phyloP scores from a whole-genome alignment of 768 basidiomycete species.

The Suillus plorans region DNA sequence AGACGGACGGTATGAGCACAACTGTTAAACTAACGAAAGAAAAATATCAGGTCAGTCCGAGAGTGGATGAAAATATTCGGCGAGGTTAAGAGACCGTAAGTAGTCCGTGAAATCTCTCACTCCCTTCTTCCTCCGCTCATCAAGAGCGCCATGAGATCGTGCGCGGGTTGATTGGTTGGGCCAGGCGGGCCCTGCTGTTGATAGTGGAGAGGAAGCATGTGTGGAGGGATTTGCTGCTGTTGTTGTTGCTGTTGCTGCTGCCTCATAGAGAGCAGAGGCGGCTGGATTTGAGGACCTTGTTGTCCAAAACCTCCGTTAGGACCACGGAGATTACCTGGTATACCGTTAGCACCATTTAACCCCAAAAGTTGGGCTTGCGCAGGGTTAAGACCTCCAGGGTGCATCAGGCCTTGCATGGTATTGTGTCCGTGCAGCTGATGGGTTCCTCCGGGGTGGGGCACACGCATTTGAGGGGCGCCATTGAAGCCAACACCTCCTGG shows the following conservation, averaged over 20 bases:
- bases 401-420: slow-evolving; percentile 52
- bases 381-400: slow-evolving; percentile 53
- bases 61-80: slow-evolving; percentile 9
- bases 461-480: slow-evolving; percentile 46
- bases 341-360: slow-evolving; percentile 44
- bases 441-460: slow-evolving; percentile 40
- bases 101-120: slow-evolving; percentile 34
- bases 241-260: slow-evolving; percentile 23
- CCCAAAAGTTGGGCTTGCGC: slow-evolving; percentile 46
- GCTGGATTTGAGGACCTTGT: slow-evolving; percentile 32
- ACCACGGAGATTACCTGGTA: slow-evolving; percentile 45
- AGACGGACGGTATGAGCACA: slow-evolving; percentile 26
- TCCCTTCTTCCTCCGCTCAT: slow-evolving; percentile 74
- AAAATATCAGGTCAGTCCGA: slow-evolving; percentile 24
- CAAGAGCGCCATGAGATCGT: slow-evolving; percentile 81
- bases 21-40: slow-evolving; percentile 32
- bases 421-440: slow-evolving; percentile 54
- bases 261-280: slow-evolving; percentile 30
- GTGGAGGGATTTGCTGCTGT: slow-evolving; percentile 53
- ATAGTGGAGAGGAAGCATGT: slow-evolving; percentile 53
- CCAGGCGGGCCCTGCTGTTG: slow-evolving; percentile 57
- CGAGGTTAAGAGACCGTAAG: slow-evolving; percentile 15
- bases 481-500: slow-evolving; percentile 45
- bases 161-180: slow-evolving; percentile 54
- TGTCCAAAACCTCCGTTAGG: slow-evolving; percentile 42